Conservation (phyloP, 352 stramenopile genomes). For the Thraustochytrium sp. region DNA sequence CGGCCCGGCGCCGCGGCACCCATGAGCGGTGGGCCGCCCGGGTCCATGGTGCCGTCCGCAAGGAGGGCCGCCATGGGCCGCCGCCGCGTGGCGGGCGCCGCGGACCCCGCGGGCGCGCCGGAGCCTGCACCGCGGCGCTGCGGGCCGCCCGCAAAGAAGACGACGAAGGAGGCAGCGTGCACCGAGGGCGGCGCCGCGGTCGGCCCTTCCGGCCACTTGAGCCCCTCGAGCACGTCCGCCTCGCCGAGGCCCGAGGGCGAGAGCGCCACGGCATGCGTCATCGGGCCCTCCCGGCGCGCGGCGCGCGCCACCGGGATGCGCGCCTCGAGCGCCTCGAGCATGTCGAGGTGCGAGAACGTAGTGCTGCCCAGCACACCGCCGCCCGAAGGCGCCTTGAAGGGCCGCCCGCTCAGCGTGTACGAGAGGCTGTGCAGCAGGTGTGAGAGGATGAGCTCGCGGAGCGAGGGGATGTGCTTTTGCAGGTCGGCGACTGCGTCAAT, state of each 20-base stretch:
- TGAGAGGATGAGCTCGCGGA: conserved; percentile 81
- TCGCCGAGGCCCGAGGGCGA: not conserved
- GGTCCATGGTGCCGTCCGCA: not conserved
- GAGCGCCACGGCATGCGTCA: not conserved
- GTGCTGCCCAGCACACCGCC: not conserved
- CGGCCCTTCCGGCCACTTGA: not conserved
- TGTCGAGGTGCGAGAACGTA: not conserved
- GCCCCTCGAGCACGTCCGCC: not conserved
- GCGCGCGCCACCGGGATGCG: not conserved
- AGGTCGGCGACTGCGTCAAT: conserved; percentile 86
- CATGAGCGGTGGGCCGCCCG: too few species aligned
- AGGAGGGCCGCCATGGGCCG: not conserved
- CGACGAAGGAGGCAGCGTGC: not conserved
- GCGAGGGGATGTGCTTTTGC: conserved; percentile 73
- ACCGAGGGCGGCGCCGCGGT: not conserved
- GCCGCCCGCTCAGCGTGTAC: conserved; percentile 74
- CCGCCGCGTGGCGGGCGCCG: not conserved
- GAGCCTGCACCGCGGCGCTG: not conserved
- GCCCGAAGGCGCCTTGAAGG: conserved; percentile 18
- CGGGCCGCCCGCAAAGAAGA: not conserved
- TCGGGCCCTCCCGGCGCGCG: not conserved
- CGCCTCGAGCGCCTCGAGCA: conserved; percentile 3
- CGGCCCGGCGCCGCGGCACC: not conserved
- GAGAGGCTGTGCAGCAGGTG: conserved; percentile 92
- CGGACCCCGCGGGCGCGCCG: not conserved